Percentiles rank a stretch among this genome's conserved stretches.
phyloP scores from a whole-genome alignment of 305 asterid species.

The Fraxinus latifolia region DNA sequence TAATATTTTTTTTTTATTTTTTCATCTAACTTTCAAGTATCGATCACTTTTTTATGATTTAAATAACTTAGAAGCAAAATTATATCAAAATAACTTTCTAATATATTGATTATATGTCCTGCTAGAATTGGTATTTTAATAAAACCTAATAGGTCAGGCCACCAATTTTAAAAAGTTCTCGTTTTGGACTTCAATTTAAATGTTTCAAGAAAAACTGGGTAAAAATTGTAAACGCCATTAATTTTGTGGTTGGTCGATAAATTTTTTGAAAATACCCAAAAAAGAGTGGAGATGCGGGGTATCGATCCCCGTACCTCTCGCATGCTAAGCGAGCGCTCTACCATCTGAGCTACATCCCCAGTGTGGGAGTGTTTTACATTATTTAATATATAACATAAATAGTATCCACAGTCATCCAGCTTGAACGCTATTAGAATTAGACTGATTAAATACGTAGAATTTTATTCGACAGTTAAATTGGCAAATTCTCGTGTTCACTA shows the following conservation, averaged over 20 bases:
- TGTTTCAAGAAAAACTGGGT: not conserved
- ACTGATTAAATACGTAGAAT: too few species aligned
- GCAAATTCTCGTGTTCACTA: too few species aligned
- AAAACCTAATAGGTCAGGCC: not conserved
- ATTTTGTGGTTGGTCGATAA: not conserved
- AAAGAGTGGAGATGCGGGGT: constrained; percentile 46
- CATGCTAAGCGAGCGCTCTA: constrained; percentile 36
- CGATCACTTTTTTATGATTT: not conserved
- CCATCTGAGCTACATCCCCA: constrained; percentile 25
- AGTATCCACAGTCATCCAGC: not conserved
- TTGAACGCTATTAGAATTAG: too few species aligned
- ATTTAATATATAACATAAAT: too few species aligned
- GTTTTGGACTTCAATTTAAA: not conserved
- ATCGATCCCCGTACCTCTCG: constrained; percentile 57
- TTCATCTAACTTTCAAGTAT: not conserved
- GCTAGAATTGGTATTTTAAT: not conserved
- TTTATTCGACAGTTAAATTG: too few species aligned
- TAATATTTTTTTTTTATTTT: too few species aligned
- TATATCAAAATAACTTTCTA: not conserved
- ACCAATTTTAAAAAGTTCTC: not conserved
- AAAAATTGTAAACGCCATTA: not conserved
- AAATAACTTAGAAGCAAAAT: not conserved
- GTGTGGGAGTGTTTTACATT: not conserved
- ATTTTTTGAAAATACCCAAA: not conserved
- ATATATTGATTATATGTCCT: not conserved